A percentile compares a stretch with the other conserved stretches of the same genome.
Evolutionary conservation across 2,329 filamentous ascomycete species (phyloP).

Genomic region (Ophiostoma triangulosporum): DNA sequence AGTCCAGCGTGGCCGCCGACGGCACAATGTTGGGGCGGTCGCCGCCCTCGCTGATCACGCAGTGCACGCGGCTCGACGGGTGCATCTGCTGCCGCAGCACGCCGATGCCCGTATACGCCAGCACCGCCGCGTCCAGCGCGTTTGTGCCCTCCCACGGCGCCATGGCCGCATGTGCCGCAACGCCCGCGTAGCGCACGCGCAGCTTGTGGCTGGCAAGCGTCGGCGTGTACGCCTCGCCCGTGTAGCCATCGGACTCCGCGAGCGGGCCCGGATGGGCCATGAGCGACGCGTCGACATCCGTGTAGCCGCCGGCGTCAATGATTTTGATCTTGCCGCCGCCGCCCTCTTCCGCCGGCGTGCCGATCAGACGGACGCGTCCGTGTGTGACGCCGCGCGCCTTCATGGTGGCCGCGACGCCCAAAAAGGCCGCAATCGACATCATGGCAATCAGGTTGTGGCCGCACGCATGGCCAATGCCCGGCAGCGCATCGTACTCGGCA

Average conservation of each 20-base stretch:
- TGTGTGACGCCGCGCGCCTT: neutral
- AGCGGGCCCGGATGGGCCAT: neutral
- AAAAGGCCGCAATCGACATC: neutral
- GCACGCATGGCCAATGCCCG: constrained; percentile 27
- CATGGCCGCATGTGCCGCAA: neutral
- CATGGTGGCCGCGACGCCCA: neutral
- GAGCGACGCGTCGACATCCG: neutral
- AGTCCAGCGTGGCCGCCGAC: neutral
- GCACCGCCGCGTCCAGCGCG: neutral
- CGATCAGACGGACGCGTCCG: neutral
- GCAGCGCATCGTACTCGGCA: constrained; percentile 19
- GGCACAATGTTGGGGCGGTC: neutral
- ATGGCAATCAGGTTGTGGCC: constrained; percentile 29
- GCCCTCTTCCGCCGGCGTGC: constrained; percentile 3
- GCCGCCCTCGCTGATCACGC: neutral
- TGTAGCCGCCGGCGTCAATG: neutral
- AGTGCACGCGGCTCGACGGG: neutral
- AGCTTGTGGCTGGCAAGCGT: neutral
- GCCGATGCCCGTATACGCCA: neutral
- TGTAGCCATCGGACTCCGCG: neutral
- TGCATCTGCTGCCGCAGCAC: constrained; percentile 1
- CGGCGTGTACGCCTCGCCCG: neutral
- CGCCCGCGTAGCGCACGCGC: neutral
- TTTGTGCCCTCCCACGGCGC: constrained; percentile 5
- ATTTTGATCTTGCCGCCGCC: constrained; percentile 5